Conservation (phyloP, 2,329 filamentous ascomycete genomes). For the Trichoderma hamatum region DNA sequence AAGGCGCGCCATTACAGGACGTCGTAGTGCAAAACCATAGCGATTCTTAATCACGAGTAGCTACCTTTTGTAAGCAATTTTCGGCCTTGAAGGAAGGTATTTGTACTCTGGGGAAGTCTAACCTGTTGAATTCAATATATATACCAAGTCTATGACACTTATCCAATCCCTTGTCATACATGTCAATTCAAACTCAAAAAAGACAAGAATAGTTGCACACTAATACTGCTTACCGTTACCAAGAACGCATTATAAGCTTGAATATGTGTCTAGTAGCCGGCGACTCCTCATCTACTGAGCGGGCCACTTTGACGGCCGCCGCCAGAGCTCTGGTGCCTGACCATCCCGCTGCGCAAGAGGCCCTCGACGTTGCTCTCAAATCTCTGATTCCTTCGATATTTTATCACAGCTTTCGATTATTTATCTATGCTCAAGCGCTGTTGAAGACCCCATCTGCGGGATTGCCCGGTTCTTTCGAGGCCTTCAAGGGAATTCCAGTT, state of each 20-base stretch:
- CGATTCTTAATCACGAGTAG: neutral
- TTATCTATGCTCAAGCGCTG: conserved; percentile 21
- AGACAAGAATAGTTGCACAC: neutral
- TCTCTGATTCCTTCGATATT: conserved; percentile 17
- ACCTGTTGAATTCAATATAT: neutral
- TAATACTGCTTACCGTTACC: no score
- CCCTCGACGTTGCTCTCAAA: conserved; percentile 14
- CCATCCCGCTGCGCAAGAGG: conserved; percentile 19
- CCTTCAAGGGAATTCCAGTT: neutral
- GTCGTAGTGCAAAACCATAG: neutral
- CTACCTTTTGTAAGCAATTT: neutral
- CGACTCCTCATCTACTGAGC: neutral
- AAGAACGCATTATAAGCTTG: neutral
- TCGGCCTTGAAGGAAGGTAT: neutral
- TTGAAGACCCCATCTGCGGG: neutral
- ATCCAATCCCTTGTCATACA: neutral
- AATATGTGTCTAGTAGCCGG: conserved; percentile 9
- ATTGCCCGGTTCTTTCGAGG: neutral
- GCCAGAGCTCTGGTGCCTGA: conserved; percentile 17
- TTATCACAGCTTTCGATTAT: conserved; percentile 23
- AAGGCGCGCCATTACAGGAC: conserved; percentile 15
- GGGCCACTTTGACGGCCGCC: conserved; percentile 5
- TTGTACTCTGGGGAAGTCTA: neutral
- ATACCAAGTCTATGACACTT: neutral
- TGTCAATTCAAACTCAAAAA: neutral